Evolutionary conservation across 75 land plant genomes (phyloP), one percentile per base, ranked within the genome.

Genomic region (Larix kaempferi): DNA sequence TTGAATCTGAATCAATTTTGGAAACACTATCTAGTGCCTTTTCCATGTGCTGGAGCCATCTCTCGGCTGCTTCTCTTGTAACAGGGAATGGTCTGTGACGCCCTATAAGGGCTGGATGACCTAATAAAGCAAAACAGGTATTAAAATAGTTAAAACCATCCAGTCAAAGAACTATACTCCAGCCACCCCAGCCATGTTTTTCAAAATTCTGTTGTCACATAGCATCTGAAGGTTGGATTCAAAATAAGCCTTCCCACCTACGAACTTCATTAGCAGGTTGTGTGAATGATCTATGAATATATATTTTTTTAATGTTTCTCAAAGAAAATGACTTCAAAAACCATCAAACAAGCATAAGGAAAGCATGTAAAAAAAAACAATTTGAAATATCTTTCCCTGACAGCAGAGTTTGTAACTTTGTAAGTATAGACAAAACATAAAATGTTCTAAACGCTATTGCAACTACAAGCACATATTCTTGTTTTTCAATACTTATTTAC

Each of bases 41-140:
- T 78, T 91, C 87, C 98, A 95, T 95, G 64, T 95, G 98, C 59
- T 93, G 85, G 5, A 95, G 64, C 98, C 98, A 95, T 76, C 96
- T 88, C 80, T 87, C 90, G n/a, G 98, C 96, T 41, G 94, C 94
- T 78, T 83, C 76, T 79, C 89, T 91, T 13, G 96, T 95, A 16
- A 95, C 86, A 23, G 96, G 90, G 65, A 90, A 95, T 59, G 98
- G 94, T 4, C 90, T 78, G 54, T 95, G 98, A 13, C 98, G 92
- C 15, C 84, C 97, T 73, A 95, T 95, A 29, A 94, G 81, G n/a
- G 98, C 98, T 21, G 98, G 94, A 92, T 91, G 96, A 26, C 98
- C 96, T 29, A 29, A 29, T 95, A 82, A 44, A 60, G 26, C 19
- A 21, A 49, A 26, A 69, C 2, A 69, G 15, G 52, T 3, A 69